Conservation (phyloP, 441 rosid species). For the Dalechampia spathulata region DNA sequence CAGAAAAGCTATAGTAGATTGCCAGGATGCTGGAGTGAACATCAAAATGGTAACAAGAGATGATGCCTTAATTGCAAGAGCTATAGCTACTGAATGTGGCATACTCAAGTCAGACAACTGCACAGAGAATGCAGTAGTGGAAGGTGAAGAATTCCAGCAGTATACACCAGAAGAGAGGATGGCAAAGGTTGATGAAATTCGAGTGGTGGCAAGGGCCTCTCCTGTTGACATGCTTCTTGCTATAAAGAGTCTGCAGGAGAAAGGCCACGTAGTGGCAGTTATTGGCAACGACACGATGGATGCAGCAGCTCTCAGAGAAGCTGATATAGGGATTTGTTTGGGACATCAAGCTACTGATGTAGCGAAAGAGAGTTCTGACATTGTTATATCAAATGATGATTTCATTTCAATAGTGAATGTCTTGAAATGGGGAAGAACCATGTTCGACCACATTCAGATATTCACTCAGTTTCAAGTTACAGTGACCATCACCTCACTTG, state of each 20-base stretch:
- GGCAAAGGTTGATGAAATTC: slow-evolving; percentile 35
- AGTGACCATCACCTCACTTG: slow-evolving; percentile 33
- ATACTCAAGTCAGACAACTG: slow-evolving; percentile 30
- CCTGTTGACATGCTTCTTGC: slow-evolving; percentile 46
- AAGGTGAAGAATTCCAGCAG: slow-evolving; percentile 30
- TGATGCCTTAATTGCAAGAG: slow-evolving; percentile 33
- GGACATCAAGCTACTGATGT: slow-evolving; percentile 53
- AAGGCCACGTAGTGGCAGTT: slow-evolving; percentile 46
- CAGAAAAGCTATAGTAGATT: slow-evolving; percentile 26
- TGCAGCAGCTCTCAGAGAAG: slow-evolving; percentile 49
- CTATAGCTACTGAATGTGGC: slow-evolving; percentile 41
- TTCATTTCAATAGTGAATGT: slow-evolving; percentile 38
- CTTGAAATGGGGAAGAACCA: slow-evolving; percentile 43
- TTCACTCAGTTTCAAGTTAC: slow-evolving; percentile 55
- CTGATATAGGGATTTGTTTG: slow-evolving; percentile 47
- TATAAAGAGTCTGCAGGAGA: slow-evolving; percentile 39
- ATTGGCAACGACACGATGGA: slow-evolving; percentile 51
- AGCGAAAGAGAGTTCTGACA: slow-evolving; percentile 47
- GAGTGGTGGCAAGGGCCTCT: slow-evolving; percentile 45
- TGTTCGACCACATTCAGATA: slow-evolving; percentile 44
- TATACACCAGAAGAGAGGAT: slow-evolving; percentile 33
- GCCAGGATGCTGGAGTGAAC: slow-evolving; percentile 35
- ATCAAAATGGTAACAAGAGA: slow-evolving; percentile 52
- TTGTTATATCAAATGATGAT: slow-evolving; percentile 41
- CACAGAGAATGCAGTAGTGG: slow-evolving; percentile 18